Percentiles rank a stretch among this genome's conserved stretches.
phyloP scores from a whole-genome alignment of 2,329 filamentous ascomycete genomes.

The Aspergillus puulaauensis region DNA sequence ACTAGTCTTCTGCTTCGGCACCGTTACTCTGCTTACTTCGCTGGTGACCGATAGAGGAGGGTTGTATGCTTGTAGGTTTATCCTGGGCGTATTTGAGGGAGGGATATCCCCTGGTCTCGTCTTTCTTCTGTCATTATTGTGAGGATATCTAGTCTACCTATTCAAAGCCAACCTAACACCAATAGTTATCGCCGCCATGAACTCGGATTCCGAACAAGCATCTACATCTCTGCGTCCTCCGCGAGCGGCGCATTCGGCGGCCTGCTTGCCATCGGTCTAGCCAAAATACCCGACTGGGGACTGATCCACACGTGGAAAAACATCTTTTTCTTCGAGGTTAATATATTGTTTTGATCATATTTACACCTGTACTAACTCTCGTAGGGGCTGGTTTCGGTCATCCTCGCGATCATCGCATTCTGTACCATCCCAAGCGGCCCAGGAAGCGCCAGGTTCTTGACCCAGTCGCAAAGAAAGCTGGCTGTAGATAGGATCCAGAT shows the following conservation, averaged over 20 bases:
- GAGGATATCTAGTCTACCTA: background rate
- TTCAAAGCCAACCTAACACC: background rate
- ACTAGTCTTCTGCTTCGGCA: slow-evolving; percentile 6
- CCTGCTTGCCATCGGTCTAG: slow-evolving; percentile 7
- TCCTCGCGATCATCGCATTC: slow-evolving; percentile 1
- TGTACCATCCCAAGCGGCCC: background rate
- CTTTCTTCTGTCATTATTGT: slow-evolving; percentile 10
- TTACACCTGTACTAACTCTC: background rate
- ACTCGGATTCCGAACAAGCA: slow-evolving; percentile 10
- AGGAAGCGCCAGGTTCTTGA: background rate
- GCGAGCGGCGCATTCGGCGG: slow-evolving; percentile 14
- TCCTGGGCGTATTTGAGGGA: slow-evolving; percentile 7
- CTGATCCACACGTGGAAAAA: slow-evolving; percentile 10
- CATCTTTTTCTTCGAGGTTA: slow-evolving; percentile 14
- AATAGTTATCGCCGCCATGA: slow-evolving; percentile 13
- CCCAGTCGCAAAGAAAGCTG: background rate
- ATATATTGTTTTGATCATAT: too few species aligned
- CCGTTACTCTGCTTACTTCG: slow-evolving; percentile 5
- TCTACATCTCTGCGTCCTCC: slow-evolving; percentile 14
- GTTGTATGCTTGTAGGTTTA: slow-evolving; percentile 5
- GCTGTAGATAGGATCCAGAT: slow-evolving; percentile 1
- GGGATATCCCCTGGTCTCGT: slow-evolving; percentile 6
- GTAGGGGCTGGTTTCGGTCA: slow-evolving; percentile 3
- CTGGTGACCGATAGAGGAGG: background rate
- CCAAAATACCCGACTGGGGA: slow-evolving; percentile 5